Conservation (phyloP, 202 grass and related monocot species). For the Cymbopogon flexuosus region DNA sequence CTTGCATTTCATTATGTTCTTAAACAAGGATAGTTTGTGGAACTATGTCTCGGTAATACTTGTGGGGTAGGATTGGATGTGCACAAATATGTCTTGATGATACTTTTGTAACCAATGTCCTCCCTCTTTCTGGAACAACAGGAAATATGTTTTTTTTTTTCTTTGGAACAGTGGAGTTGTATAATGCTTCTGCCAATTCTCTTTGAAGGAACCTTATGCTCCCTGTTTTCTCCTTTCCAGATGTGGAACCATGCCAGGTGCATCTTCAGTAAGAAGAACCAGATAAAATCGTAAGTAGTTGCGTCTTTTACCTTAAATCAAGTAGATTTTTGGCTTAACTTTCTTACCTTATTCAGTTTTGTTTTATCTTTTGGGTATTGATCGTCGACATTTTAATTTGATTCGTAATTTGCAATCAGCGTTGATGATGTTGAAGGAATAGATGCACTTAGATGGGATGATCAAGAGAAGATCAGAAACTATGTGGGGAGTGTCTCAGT, state of each 20-base stretch:
- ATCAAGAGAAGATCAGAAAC: slow-evolving; percentile 80
- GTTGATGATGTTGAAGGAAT: slow-evolving; percentile 89
- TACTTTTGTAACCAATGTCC: neutral
- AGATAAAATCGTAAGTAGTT: slow-evolving; percentile 77
- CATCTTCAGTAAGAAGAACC: slow-evolving; percentile 28
- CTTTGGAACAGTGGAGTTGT: neutral
- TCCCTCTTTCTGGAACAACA: neutral
- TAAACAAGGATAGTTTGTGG: neutral
- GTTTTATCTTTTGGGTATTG: slow-evolving; percentile 11
- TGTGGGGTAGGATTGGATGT: too few relatives aligned
- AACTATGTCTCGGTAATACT: too few relatives aligned
- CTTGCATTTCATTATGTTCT: neutral
- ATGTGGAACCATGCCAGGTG: slow-evolving; percentile 82
- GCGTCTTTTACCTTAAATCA: neutral
- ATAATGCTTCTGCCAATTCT: neutral
- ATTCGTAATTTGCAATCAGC: slow-evolving; percentile 36
- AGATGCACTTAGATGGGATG: slow-evolving; percentile 85
- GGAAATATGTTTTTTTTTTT: neutral
- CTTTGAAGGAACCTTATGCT: neutral
- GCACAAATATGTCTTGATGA: neutral
- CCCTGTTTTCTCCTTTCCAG: slow-evolving; percentile 40
- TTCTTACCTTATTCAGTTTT: neutral
- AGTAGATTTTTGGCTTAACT: slow-evolving; percentile 3
- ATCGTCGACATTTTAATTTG: slow-evolving; percentile 6
- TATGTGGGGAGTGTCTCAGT: slow-evolving; percentile 53